Conservation (phyloP, 2,329 filamentous ascomycete genomes). For the Fusarium buharicum region DNA sequence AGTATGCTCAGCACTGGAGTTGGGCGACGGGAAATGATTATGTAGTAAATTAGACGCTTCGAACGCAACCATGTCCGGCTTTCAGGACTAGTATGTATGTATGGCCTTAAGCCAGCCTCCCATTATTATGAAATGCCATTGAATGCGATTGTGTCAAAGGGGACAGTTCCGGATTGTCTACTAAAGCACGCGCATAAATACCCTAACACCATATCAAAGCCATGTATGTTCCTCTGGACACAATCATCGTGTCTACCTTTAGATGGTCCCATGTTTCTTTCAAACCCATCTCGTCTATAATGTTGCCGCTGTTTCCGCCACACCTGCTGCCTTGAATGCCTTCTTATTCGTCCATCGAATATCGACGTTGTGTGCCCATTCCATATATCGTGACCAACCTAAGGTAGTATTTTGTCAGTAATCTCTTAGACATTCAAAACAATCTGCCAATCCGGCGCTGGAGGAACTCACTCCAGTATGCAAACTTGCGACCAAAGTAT, state of each 20-base stretch:
- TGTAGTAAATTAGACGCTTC: conserved; percentile 31
- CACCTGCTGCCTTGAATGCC: conserved; percentile 71
- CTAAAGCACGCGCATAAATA: conserved; percentile 26
- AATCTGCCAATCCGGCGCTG: not conserved
- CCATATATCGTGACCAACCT: conserved; percentile 96
- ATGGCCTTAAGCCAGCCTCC: too few species aligned
- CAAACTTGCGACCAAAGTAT: conserved; percentile 92
- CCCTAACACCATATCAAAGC: conserved; percentile 40
- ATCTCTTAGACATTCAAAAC: not conserved
- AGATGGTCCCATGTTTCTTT: not conserved
- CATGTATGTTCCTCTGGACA: conserved; percentile 18
- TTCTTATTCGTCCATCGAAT: conserved; percentile 72
- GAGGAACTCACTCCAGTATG: conserved; percentile 84
- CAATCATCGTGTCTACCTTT: conserved; percentile 5
- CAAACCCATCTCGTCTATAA: conserved; percentile 51
- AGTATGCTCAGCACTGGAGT: conserved; percentile 20
- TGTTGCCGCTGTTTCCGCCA: conserved; percentile 67
- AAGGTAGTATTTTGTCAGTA: conserved; percentile 22
- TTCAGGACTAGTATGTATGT: not conserved
- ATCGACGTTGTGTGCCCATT: conserved; percentile 88
- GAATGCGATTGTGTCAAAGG: not conserved
- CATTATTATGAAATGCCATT: not conserved
- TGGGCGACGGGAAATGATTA: conserved; percentile 27
- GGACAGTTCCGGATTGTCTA: conserved; percentile 23
- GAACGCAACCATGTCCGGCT: conserved; percentile 2